Conservation (phyloP, 2,329 filamentous ascomycete species). For the Cercospora zeina region DNA sequence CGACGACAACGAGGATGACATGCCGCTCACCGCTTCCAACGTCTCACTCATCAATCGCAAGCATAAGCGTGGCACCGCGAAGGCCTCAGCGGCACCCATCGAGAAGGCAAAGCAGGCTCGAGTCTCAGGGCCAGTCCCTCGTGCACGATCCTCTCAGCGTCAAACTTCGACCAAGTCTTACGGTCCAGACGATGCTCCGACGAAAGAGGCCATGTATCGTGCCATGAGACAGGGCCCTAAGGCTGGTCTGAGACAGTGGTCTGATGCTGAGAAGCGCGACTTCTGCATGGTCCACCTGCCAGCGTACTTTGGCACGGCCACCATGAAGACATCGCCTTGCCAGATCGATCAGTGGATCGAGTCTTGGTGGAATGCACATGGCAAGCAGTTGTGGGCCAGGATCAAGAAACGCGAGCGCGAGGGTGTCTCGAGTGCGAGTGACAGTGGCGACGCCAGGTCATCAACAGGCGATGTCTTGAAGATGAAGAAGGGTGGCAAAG, state of each 20-base stretch:
- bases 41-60: slow-evolving; percentile 1
- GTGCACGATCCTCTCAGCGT: background rate
- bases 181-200: background rate
- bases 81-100: background rate
- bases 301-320: background rate
- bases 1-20: background rate
- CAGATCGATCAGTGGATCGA: background rate
- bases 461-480: background rate
- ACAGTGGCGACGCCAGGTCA: background rate
- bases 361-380: slow-evolving; percentile 1
- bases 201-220: background rate
- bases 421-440: background rate
- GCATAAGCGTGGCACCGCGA: background rate
- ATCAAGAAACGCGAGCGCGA: background rate
- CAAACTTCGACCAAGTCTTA: background rate
- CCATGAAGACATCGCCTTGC: background rate
- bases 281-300: background rate
- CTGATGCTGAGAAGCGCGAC: background rate
- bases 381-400: background rate
- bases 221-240: background rate
- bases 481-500: background rate
- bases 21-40: background rate
- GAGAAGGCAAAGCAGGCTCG: background rate
- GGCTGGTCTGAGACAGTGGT: background rate
- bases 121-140: background rate